Conservation (phyloP, 176 grass and related monocot genomes). For the Urochloa ruziziensis region DNA sequence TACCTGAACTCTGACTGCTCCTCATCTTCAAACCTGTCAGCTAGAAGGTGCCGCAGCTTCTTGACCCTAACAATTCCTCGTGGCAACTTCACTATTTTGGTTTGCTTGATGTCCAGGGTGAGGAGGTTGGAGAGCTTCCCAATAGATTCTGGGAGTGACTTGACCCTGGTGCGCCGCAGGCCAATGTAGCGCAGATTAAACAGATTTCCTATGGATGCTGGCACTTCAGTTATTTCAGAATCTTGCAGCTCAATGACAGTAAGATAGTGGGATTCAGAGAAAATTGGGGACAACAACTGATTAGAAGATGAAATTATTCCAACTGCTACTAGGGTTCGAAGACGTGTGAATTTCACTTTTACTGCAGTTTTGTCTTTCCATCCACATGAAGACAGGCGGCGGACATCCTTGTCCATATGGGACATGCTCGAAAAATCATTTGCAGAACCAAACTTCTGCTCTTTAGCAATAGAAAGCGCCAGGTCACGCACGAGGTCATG, state of each 20-base stretch:
- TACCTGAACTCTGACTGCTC: slow-evolving; percentile 1
- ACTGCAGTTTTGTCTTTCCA: not conserved
- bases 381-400: not conserved
- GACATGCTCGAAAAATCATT: not conserved
- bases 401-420: not conserved
- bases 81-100: slow-evolving; percentile 28
- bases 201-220: not conserved
- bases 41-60: slow-evolving; percentile 22
- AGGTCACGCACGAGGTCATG: slow-evolving; percentile 1
- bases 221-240: slow-evolving; percentile 5
- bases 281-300: not conserved
- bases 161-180: not conserved
- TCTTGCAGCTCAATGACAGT: slow-evolving; percentile 29
- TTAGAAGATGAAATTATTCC: not conserved
- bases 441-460: not conserved
- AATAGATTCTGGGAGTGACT: slow-evolving; percentile 14
- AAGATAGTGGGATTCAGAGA: slow-evolving; percentile 1
- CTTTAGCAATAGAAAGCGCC: not conserved
- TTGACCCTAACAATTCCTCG: not conserved
- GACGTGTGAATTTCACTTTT: not conserved
- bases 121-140: not conserved
- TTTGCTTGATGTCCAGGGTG: slow-evolving; percentile 24
- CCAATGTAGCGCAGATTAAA: slow-evolving; percentile 33
- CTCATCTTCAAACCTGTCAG: slow-evolving; percentile 3
- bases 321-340: not conserved